Base-by-base conservation (phyloP, 2,329 filamentous ascomycete species). In the Xylaria sp. region DNA sequence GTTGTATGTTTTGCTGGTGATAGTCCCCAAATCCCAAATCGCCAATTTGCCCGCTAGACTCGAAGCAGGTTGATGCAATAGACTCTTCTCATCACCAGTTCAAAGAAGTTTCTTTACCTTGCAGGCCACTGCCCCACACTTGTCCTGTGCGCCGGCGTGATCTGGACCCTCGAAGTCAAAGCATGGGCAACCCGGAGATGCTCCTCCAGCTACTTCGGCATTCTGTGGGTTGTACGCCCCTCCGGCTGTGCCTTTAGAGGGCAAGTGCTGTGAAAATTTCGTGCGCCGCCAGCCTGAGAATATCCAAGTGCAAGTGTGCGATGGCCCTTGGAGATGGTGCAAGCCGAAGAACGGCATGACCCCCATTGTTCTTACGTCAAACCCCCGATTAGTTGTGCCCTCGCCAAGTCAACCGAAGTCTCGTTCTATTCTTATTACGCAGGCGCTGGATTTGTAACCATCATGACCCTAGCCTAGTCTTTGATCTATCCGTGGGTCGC, bases 361-460 rank as follows among this genome's bases (percentile, higher is more conserved):
- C 67, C 65, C 68, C 66, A 51, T 73, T 69, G 67, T 66, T 69
- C 62, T 74, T 76, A 73, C 74, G 73, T 76, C 72, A 76, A 72
- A 60, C 68, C 48, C 40, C 27, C 5, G 13, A 48, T 29, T 9
- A 25, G 55, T 18, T 58, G 44, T 37, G 54, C 23, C 16, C 32
- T 44, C 63, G 42, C 64, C 54, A 65, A 63, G 60, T 64, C 60
- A 60, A 58, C 35, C 32, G 8, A 35, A 35, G 32, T 9, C 16
- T 35, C 5, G 16, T 54, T 16, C 25, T 51, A 51, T 29, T 51
- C 23, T 18, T 40, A 18, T 37, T 60, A 51, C 42, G 32, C 44
- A 37, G 27, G 27, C 51, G 32, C 57, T 50, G 48, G 21, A 59
- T 63, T 44, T 69, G 37, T 50, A 58, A 42, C 69, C 63, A 60